A percentile compares a stretch with the other conserved stretches of the same genome.
phyloP scores from a whole-genome alignment of 768 basidiomycete species.

The Suillus occidentalis region DNA sequence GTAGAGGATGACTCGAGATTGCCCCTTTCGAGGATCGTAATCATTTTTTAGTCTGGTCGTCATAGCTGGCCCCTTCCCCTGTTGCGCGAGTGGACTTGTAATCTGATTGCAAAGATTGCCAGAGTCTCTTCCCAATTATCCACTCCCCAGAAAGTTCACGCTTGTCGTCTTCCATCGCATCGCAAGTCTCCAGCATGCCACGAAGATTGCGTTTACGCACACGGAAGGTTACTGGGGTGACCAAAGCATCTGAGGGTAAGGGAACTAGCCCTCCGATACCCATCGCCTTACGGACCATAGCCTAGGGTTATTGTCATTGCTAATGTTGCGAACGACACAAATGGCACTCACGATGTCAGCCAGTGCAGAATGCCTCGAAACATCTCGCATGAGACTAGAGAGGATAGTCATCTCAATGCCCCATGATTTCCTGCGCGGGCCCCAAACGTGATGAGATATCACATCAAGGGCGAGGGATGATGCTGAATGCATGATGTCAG shows the following conservation, averaged over 20 bases:
- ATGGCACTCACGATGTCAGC: conserved; percentile 73
- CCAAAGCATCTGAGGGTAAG: conserved; percentile 87
- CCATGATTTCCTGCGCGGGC: conserved; percentile 89
- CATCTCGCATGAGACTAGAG: conserved; percentile 81
- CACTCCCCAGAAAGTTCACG: conserved; percentile 93
- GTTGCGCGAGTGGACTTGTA: conserved; percentile 54
- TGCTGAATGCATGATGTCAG: conserved; percentile 13
- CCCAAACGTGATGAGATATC: conserved; percentile 77
- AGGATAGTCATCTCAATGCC: conserved; percentile 93
- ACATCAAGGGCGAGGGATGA: conserved; percentile 60
- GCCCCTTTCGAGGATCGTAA: conserved; percentile 36
- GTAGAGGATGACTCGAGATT: conserved; percentile 87
- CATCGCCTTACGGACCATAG: conserved; percentile 62
- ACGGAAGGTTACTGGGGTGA: conserved; percentile 91
- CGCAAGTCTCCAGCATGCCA: conserved; percentile 77
- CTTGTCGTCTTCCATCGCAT: conserved; percentile 70
- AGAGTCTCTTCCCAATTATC: conserved; percentile 92
- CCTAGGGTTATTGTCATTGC: conserved; percentile 29
- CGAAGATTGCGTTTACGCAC: conserved; percentile 71
- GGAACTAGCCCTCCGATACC: conserved; percentile 80
- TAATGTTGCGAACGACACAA: not conserved
- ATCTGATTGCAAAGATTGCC: conserved; percentile 83
- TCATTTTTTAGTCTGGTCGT: conserved; percentile 20
- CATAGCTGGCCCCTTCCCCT: conserved; percentile 18
- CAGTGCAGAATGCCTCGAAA: conserved; percentile 76